Evolutionary conservation across 2,329 filamentous ascomycete species (phyloP).

Genomic region (Hypomyces perniciosus): DNA sequence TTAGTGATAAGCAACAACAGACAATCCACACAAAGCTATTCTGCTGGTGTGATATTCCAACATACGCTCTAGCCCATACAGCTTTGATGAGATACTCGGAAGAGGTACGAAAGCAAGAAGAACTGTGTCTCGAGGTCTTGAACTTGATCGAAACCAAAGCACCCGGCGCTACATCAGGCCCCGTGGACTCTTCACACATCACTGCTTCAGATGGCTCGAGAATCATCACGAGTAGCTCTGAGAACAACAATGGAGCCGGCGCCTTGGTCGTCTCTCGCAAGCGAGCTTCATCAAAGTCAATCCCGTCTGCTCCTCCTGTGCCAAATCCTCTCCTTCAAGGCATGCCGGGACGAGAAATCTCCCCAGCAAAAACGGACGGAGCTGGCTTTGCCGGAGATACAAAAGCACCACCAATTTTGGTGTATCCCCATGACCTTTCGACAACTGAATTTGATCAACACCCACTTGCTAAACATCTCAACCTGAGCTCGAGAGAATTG

Average conservation of each 20-base stretch:
- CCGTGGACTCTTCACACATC: no score
- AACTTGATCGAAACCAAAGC: constrained; percentile 13
- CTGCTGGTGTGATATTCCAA: constrained; percentile 27
- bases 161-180: no score
- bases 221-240: constrained; percentile 7
- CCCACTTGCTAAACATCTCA: constrained; percentile 27
- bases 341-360: constrained; percentile 34
- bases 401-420: constrained; percentile 22
- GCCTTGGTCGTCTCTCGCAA: constrained; percentile 7
- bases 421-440: constrained; percentile 30
- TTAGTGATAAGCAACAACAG: constrained; percentile 17
- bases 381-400: constrained; percentile 29
- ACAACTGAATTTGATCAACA: constrained; percentile 30
- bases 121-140: constrained; percentile 23
- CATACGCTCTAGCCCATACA: constrained; percentile 24
- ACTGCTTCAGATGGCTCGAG: no score
- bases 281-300: constrained; percentile 1
- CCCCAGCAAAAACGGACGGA: constrained; percentile 32
- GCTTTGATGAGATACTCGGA: constrained; percentile 27
- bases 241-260: constrained; percentile 10
- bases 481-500: constrained; percentile 23
- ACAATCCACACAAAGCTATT: constrained; percentile 27
- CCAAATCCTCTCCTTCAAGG: constrained; percentile 39
- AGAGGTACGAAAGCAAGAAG: constrained; percentile 30
- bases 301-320: constrained; percentile 11